These are phyloP conservation scores for Mycena epipterygia DNA, from an alignment of 768 basidiomycete species.

Conservation along the genomic window DNA sequence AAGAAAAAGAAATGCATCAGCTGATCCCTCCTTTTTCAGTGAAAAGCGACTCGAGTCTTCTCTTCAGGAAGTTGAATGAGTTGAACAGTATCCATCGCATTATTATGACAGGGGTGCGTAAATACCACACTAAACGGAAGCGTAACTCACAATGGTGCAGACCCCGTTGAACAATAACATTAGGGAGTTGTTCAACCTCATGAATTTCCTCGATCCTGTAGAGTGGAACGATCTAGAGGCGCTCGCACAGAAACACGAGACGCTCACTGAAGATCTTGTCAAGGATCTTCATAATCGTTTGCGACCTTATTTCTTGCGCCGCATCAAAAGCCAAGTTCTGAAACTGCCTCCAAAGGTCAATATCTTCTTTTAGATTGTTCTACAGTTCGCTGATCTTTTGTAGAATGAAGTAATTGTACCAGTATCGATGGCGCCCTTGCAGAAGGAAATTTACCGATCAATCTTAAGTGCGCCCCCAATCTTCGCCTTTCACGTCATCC, in stretches of 20 bases:
- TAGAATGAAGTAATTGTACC: constrained; percentile 95
- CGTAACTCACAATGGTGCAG: constrained; percentile 49
- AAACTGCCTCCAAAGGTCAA: constrained; percentile 91
- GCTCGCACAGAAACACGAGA: constrained; percentile 81
- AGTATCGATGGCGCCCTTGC: constrained; percentile 87
- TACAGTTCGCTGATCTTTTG: background rate
- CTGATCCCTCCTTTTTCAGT: constrained; percentile 59
- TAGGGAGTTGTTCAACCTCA: constrained; percentile 94
- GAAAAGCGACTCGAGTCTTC: constrained; percentile 83
- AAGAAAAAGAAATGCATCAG: constrained; percentile 9
- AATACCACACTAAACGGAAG: background rate
- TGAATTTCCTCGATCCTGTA: constrained; percentile 91
- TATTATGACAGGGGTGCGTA: constrained; percentile 87
- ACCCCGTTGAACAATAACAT: constrained; percentile 99
- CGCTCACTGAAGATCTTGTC: constrained; percentile 84
- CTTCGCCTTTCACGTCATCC: constrained; percentile 30
- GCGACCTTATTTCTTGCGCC: constrained; percentile 92
- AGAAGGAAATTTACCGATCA: constrained; percentile 90
- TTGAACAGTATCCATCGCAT: constrained; percentile 84
- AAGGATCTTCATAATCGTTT: constrained; percentile 84
- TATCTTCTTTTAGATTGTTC: background rate
- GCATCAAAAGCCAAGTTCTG: constrained; percentile 93
- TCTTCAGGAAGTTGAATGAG: constrained; percentile 88
- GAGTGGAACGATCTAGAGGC: constrained; percentile 83
- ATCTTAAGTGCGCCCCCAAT: constrained; percentile 72